Evolutionary conservation across 257 asterid species (phyloP).

Genomic region (Nicotiana tomentosiformis): DNA sequence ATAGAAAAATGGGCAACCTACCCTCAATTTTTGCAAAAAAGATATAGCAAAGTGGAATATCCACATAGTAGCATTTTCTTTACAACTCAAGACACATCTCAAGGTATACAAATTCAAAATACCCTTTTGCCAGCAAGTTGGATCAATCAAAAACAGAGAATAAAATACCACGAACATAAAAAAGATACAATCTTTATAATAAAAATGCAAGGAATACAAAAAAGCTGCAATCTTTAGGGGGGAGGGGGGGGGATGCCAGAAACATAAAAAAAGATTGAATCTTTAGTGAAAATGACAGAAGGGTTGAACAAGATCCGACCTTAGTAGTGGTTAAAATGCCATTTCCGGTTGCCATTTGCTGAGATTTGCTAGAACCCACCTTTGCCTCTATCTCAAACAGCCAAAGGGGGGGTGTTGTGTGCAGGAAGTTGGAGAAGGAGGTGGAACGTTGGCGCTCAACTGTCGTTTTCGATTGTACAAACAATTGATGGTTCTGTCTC

Average conservation of each 20-base stretch:
- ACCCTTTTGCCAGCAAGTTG: neutral
- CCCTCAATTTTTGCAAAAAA: neutral
- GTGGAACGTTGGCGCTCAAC: neutral
- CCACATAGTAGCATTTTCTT: neutral
- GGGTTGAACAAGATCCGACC: neutral
- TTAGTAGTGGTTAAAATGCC: neutral
- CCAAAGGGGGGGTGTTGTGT: neutral
- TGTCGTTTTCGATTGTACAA: neutral
- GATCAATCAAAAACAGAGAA: neutral
- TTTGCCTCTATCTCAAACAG: neutral
- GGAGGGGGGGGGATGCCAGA: rapidly evolving
- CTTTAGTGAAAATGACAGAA: neutral
- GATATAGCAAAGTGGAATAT: neutral
- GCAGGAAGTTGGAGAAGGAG: neutral
- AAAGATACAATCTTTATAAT: neutral
- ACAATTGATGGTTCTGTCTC: neutral
- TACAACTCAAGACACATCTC: neutral
- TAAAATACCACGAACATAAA: neutral
- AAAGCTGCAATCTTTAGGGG: neutral
- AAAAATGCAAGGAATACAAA: neutral
- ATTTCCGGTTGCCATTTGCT: neutral
- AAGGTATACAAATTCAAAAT: neutral
- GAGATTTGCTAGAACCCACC: neutral
- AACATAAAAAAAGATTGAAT: neutral
- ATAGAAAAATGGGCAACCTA: neutral